Evolutionary conservation across 805 yeast species (phyloP).

Genomic region (Ogataea pignaliae): DNA sequence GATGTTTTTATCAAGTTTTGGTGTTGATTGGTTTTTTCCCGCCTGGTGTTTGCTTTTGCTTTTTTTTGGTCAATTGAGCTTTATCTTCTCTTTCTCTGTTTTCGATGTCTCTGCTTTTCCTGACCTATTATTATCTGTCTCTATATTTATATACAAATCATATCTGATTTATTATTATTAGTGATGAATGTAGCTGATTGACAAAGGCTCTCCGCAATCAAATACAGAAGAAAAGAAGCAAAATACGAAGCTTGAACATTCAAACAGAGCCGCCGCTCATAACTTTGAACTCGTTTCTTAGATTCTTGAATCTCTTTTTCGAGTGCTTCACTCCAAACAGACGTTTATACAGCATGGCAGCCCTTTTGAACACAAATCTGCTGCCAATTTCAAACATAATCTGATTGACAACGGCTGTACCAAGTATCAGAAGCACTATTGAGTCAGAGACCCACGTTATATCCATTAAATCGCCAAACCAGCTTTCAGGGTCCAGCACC

Average conservation of each 20-base stretch:
- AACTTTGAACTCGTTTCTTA: slow-evolving; percentile 25
- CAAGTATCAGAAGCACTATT: slow-evolving; percentile 49
- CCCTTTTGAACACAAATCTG: slow-evolving; percentile 34
- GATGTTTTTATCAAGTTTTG: no score
- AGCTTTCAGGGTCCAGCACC: slow-evolving; percentile 44
- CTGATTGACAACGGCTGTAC: slow-evolving; percentile 46
- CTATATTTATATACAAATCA: no score
- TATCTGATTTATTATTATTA: no score
- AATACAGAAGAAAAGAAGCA: no score
- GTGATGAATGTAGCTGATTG: no score
- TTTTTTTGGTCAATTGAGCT: no score
- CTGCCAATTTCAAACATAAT: slow-evolving; percentile 43
- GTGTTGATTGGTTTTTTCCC: no score
- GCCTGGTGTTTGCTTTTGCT: no score
- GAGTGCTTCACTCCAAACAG: slow-evolving; percentile 27
- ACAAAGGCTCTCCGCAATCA: no score
- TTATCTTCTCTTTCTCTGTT: no score
- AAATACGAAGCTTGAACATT: background rate
- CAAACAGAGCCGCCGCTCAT: slow-evolving; percentile 2
- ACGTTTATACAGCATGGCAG: slow-evolving; percentile 38
- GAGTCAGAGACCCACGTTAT: slow-evolving; percentile 53
- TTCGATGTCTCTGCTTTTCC: no score
- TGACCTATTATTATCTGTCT: no score
- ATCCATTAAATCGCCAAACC: slow-evolving; percentile 69
- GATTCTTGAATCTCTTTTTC: slow-evolving; percentile 36